phyloP scores from a whole-genome alignment of 352 stramenopile genomes.

The Phytophthora cryptogea region DNA sequence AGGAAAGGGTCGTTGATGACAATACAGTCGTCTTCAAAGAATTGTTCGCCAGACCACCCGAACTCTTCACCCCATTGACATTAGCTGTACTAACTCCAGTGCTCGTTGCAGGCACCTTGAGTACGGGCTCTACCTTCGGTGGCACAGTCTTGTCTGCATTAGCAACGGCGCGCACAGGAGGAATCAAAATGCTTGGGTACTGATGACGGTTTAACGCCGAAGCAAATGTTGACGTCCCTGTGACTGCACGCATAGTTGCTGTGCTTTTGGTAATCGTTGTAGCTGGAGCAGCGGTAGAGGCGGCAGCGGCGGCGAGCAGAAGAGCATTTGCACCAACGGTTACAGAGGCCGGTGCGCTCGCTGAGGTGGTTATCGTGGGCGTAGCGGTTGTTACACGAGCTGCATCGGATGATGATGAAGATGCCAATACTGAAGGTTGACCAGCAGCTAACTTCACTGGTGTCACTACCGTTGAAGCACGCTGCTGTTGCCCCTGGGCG shows the following conservation, averaged over 20 bases:
- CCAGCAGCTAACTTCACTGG: conserved; percentile 14
- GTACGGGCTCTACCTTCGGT: conserved; percentile 17
- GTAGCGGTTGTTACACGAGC: background rate
- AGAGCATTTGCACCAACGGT: conserved; percentile 23
- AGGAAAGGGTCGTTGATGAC: conserved; percentile 3
- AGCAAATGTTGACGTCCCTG: conserved; percentile 26
- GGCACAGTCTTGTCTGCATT: conserved; percentile 19
- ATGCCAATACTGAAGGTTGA: conserved; percentile 3
- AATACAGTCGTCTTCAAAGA: conserved; percentile 6
- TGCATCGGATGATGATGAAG: conserved; percentile 11
- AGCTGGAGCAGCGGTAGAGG: conserved; percentile 13
- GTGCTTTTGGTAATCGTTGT: conserved; percentile 11
- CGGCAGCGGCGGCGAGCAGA: conserved; percentile 23
- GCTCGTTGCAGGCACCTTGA: conserved; percentile 4
- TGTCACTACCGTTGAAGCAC: conserved; percentile 7
- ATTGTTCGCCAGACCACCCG: conserved; percentile 1
- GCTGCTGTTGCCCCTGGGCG: conserved; percentile 14
- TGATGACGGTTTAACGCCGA: conserved; percentile 47
- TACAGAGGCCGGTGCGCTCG: conserved; percentile 1
- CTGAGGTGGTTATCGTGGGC: conserved; percentile 2
- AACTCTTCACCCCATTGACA: conserved; percentile 16
- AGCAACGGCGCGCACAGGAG: conserved; percentile 15
- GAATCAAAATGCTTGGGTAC: conserved; percentile 71
- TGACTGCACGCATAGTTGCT: conserved; percentile 10
- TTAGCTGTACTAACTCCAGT: background rate